Evolutionary conservation across 2,329 filamentous ascomycete species (phyloP).

Genomic region (Alternaria conjuncta): DNA sequence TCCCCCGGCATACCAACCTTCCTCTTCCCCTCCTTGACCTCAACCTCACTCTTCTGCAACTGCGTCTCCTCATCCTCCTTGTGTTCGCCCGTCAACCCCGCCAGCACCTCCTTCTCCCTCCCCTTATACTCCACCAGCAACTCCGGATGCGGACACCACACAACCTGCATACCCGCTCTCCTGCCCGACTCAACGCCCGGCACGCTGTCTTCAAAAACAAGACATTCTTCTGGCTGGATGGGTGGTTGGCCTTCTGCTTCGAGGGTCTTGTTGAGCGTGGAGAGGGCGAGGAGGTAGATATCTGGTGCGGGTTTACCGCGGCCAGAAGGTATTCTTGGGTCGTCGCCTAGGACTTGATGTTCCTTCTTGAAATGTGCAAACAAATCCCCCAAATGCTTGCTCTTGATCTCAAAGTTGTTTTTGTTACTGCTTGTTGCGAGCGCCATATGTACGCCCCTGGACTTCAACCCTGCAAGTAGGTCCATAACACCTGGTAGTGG

Average conservation of each 20-base stretch:
- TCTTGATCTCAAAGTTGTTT: slow-evolving; percentile 80
- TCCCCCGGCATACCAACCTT: slow-evolving; percentile 58
- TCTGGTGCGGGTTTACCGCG: slow-evolving; percentile 95
- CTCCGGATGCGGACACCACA: slow-evolving; percentile 88
- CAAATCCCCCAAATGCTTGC: slow-evolving; percentile 59
- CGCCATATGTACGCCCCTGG: slow-evolving; percentile 74
- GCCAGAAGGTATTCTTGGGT: slow-evolving; percentile 75
- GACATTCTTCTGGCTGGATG: slow-evolving; percentile 82
- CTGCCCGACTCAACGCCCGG: slow-evolving; percentile 90
- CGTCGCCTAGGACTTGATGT: slow-evolving; percentile 83
- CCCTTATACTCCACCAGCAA: slow-evolving; percentile 78
- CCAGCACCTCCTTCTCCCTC: slow-evolving; percentile 80
- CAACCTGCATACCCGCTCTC: slow-evolving; percentile 90
- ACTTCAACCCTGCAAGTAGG: slow-evolving; percentile 68
- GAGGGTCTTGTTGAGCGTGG: slow-evolving; percentile 80
- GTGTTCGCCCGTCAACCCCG: slow-evolving; percentile 77
- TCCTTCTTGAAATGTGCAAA: slow-evolving; percentile 72
- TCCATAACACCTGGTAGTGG: slow-evolving; percentile 79
- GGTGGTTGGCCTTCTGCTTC: slow-evolving; percentile 63
- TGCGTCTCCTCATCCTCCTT: slow-evolving; percentile 59
- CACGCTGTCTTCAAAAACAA: slow-evolving; percentile 96
- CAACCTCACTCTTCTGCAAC: slow-evolving; percentile 43
- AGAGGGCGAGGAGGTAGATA: slow-evolving; percentile 87
- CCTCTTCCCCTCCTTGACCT: slow-evolving; percentile 47
- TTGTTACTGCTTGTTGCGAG: slow-evolving; percentile 81